Base-by-base conservation (phyloP, 208 protist species). In the Strigomonas culicis region DNA sequence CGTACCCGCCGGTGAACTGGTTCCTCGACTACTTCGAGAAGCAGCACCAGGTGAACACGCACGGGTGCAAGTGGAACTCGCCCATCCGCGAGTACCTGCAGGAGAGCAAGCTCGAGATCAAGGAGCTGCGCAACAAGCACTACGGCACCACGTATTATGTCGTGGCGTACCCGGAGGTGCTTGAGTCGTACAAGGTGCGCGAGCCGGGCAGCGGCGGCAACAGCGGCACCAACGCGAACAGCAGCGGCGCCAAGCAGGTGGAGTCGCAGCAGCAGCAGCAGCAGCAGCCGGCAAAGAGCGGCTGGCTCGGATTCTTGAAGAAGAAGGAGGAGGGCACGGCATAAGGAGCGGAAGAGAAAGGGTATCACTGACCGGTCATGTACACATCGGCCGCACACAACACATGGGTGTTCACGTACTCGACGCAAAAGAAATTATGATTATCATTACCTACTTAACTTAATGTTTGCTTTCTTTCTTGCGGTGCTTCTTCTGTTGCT, bases 71-170 rank as follows among this genome's bases (percentile, higher is more conserved):
- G 64, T 94, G 90, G 88, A 93, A 96, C 67, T 63, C 72, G 36
- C 84, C 86, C 13, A 93, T 97, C 49, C 76, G 78, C 28, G 68
- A 86, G 21, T 93, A 91, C 62, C 56, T 97, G 39, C 74, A 79
- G 63, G 82, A 93, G 66, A 74, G 82, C 7, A 84, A 86, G 24
- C 63, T 97, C 24, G 79, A 92, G 62, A 71, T 93, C 11, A 90
- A 88, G 74, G 88, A 94, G 64, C 47, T 93, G 31, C 72, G 83
- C 57, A 93, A 94, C 66, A 91, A 84, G 80, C 92, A 97, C 70
- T 97, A 94, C 60, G 92, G 92, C 58, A 97, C 92, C 17, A 97
- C 92, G 11, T 94, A 93, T 68, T 95, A 94, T 70, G 85, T 90
- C 4, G 84, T 95, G 22, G 88, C 84, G 25, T 92, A 94, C 56